phyloP scores from a whole-genome alignment of 495 filamentous ascomycete species.

The Mytilinidion resinicola region DNA sequence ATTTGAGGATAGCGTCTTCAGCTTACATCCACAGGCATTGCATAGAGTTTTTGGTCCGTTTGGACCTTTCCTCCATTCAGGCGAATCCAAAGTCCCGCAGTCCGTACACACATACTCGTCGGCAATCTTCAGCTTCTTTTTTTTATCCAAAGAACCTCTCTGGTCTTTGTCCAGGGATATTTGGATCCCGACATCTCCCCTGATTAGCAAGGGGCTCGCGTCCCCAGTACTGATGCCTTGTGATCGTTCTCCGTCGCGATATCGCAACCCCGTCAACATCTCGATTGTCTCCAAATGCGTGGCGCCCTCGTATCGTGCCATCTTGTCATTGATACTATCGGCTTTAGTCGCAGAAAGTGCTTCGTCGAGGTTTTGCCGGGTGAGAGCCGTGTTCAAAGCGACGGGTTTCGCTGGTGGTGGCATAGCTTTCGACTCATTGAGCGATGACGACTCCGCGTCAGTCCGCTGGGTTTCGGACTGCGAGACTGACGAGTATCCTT shows the following conservation, averaged over 20 bases:
- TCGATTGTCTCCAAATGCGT: conserved; percentile 85
- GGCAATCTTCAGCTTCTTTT: conserved; percentile 81
- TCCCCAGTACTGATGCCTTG: conserved; percentile 84
- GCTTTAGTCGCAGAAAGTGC: conserved; percentile 59
- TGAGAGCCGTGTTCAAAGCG: conserved; percentile 57
- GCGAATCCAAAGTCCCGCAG: conserved; percentile 77
- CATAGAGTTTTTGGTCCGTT: conserved; percentile 92
- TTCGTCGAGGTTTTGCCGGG: conserved; percentile 72
- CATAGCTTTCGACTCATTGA: conserved; percentile 41
- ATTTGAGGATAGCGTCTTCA: background rate
- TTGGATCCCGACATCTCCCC: conserved; percentile 79
- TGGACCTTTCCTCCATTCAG: conserved; percentile 95
- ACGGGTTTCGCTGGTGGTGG: conserved; percentile 61
- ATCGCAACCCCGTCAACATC: conserved; percentile 84
- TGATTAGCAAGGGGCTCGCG: conserved; percentile 68
- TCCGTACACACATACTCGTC: conserved; percentile 97
- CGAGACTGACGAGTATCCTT: conserved; percentile 8
- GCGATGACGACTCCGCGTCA: conserved; percentile 16
- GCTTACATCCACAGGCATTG: conserved; percentile 86
- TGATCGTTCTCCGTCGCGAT: conserved; percentile 82
- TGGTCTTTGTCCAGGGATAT: conserved; percentile 67
- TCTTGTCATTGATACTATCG: conserved; percentile 71
- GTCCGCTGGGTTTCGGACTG: conserved; percentile 40
- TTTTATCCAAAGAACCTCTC: conserved; percentile 62
- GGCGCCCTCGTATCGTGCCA: conserved; percentile 65